Base-by-base conservation (phyloP, 768 basidiomycete species). In the Lactarius sanguifluus region DNA sequence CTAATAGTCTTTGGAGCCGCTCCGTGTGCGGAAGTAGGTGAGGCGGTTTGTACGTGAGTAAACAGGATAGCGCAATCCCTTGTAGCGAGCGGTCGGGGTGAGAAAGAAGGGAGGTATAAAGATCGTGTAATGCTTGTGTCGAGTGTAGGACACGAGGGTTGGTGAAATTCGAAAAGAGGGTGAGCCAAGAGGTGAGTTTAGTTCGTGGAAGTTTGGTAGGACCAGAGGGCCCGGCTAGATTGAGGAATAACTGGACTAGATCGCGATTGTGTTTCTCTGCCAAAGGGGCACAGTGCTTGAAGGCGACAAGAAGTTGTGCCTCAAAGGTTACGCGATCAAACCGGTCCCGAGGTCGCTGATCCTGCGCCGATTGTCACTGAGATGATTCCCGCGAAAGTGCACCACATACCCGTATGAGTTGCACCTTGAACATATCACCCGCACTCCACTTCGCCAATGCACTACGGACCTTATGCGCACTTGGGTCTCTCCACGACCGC, bases 111-210 rank as follows among this genome's bases (percentile, higher is more conserved):
- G 83, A 78, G 16, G 82, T 81, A 77, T 95, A 96, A 28, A 94
- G 73, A 1, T 79, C 59, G 50, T 83, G 84, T 5, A 98, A 81
- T 0, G 81, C 81, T 10, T 89, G 82, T 0, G 91, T 85, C 8
- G 85, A 81, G 73, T 87, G 83, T 2, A 96, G 79, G 0, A 94
- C 92, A 77, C 93, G 96, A n/a, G 96, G 96, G 73, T 98, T 98
- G 71, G 79, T 79, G 74, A 99, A 92, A 74, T 95, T 96, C 59
- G 91, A 83, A 76, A 98, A 92, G 13, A 98, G 82, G 23, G 84
- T 84, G 32, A 98, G 85, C 88, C 92, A 98, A 0, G 85, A 81
- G 18, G 78, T 78, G 12, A 97, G 83, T 73, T 87, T 89, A 34
- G 81, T 76, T 52, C 86, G 87, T 6, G 86, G 77, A 8, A 90